A percentile compares a stretch with the other conserved stretches of the same genome.
Conservation (phyloP, 495 filamentous ascomycete species). For the Penicillium verhagenii region DNA sequence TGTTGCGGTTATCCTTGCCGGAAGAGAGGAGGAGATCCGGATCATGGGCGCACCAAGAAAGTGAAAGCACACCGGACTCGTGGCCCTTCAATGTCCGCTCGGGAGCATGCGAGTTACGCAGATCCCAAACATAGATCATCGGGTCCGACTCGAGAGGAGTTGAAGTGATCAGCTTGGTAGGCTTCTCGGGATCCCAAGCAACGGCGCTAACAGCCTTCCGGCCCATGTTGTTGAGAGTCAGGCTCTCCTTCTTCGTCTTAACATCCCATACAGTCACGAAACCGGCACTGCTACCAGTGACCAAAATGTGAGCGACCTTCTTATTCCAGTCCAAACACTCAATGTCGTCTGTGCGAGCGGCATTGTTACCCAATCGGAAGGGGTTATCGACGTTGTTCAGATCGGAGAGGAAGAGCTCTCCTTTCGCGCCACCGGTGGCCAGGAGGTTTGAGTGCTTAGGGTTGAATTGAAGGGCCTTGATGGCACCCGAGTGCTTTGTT, state of each 20-base stretch:
- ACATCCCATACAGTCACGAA: conserved; percentile 99
- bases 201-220: conserved; percentile 93
- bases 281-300: conserved; percentile 88
- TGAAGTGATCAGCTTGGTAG: conserved; percentile 89
- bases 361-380: conserved; percentile 82
- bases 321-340: conserved; percentile 98
- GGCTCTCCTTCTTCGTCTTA: conserved; percentile 91
- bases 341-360: conserved; percentile 87
- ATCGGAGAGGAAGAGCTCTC: conserved; percentile 95
- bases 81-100: conserved; percentile 87
- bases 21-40: conserved; percentile 87
- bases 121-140: conserved; percentile 87
- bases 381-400: conserved; percentile 84
- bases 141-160: conserved; percentile 90
- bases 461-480: conserved; percentile 98
- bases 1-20: conserved; percentile 93
- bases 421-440: conserved; percentile 89
- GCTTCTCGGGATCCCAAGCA: conserved; percentile 93
- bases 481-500: conserved; percentile 88
- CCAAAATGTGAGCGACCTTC: conserved; percentile 94
- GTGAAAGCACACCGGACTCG: conserved; percentile 86
- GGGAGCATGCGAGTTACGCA: conserved; percentile 93
- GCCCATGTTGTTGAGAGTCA: conserved; percentile 90
- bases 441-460: conserved; percentile 88
- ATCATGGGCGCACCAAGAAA: conserved; percentile 96